phyloP scores from a whole-genome alignment of 805 yeast species.

The Vanderwaltozyma yarrowii region DNA sequence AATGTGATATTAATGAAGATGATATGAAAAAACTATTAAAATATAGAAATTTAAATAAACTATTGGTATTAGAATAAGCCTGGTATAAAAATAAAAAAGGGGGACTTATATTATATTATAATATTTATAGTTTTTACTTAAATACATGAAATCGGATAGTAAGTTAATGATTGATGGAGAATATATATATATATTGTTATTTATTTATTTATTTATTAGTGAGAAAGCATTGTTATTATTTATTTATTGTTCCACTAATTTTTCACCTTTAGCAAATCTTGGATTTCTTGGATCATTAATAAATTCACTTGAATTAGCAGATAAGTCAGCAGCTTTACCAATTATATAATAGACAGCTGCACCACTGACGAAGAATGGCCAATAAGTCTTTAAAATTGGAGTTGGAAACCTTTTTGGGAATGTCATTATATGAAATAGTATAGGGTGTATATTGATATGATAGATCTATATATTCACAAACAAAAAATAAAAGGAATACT shows the following conservation, averaged over 20 bases:
- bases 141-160: too few species aligned
- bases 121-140: too few species aligned
- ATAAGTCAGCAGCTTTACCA: slow-evolving; percentile 56
- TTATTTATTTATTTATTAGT: not conserved
- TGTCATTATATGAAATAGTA: not conserved
- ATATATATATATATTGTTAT: not conserved
- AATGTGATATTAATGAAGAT: not conserved
- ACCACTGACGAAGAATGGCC: slow-evolving; percentile 89
- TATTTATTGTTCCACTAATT: slow-evolving; percentile 28
- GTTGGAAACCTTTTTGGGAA: slow-evolving; percentile 33
- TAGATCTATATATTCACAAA: not conserved
- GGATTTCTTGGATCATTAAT: slow-evolving; percentile 96
- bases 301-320: slow-evolving; percentile 68
- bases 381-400: slow-evolving; percentile 51
- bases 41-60: not conserved
- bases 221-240: too few species aligned
- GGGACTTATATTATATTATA: too few species aligned
- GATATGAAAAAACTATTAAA: not conserved
- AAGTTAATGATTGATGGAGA: too few species aligned
- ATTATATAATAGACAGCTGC: slow-evolving; percentile 61
- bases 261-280: slow-evolving; percentile 58
- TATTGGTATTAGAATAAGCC: too few species aligned
- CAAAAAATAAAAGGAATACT: too few species aligned
- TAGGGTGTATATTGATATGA: not conserved
- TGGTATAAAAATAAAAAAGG: too few species aligned